phyloP scores from a whole-genome alignment of 2,329 filamentous ascomycete species.

The Rhytidhysteron rufulum region DNA sequence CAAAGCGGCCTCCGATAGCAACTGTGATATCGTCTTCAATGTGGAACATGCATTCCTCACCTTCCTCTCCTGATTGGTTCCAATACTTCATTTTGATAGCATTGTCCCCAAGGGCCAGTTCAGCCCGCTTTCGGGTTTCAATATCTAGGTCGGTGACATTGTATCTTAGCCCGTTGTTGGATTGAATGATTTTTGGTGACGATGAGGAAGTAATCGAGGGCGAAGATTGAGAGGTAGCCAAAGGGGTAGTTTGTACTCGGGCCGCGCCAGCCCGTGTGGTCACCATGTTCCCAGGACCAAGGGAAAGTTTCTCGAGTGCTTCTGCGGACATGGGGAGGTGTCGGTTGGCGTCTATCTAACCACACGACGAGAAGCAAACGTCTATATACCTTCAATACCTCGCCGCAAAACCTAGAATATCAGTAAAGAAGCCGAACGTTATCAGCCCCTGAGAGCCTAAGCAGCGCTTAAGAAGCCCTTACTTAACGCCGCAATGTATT shows the following conservation, averaged over 20 bases:
- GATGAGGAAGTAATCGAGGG: constrained; percentile 15
- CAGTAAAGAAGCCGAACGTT: neutral
- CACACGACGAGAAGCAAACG: neutral
- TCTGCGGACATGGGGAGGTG: constrained; percentile 32
- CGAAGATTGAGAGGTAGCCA: constrained; percentile 13
- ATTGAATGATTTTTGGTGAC: constrained; percentile 27
- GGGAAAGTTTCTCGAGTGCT: constrained; percentile 32
- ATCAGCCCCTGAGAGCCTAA: neutral
- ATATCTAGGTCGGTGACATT: constrained; percentile 28
- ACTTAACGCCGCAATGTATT: constrained; percentile 1
- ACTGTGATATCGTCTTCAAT: constrained; percentile 34
- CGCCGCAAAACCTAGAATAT: neutral
- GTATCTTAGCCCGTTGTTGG: constrained; percentile 29
- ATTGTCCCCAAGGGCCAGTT: constrained; percentile 28
- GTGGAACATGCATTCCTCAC: constrained; percentile 28
- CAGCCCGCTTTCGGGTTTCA: constrained; percentile 27
- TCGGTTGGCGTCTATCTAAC: neutral
- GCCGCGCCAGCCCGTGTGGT: constrained; percentile 33
- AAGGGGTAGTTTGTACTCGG: constrained; percentile 21
- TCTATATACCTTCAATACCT: constrained; percentile 1
- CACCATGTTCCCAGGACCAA: constrained; percentile 32
- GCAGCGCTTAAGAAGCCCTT: neutral
- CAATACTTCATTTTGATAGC: constrained; percentile 35
- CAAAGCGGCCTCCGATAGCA: constrained; percentile 22
- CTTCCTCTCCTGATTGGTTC: constrained; percentile 19